Evolutionary conservation across 1,284 basidiomycete species (phyloP).

Genomic region (Puccinia horiana): DNA sequence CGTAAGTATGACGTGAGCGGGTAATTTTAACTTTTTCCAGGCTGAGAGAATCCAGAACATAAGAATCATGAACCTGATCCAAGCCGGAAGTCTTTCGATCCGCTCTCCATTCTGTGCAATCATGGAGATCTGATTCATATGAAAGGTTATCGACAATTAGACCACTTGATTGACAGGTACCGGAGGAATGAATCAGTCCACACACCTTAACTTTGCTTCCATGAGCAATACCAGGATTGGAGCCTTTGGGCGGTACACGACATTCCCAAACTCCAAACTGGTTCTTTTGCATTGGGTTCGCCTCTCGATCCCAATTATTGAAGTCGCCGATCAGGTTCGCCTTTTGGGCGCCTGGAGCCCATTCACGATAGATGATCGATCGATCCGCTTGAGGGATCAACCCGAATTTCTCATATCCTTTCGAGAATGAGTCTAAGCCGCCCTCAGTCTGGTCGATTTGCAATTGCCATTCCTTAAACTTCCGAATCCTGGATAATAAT

Average conservation of each 20-base stretch:
- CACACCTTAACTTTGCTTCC: conserved; percentile 86
- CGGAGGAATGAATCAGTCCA: background rate
- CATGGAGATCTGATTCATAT: conserved; percentile 74
- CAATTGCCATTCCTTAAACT: conserved; percentile 35
- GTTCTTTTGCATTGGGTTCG: conserved; percentile 82
- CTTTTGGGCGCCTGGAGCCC: conserved; percentile 85
- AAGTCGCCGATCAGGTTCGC: conserved; percentile 92
- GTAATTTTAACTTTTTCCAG: background rate
- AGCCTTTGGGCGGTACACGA: conserved; percentile 71
- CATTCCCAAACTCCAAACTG: conserved; percentile 93
- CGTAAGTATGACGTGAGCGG: background rate
- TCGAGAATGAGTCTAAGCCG: conserved; percentile 83
- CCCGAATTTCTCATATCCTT: conserved; percentile 83
- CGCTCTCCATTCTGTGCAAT: conserved; percentile 72
- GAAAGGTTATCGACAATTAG: background rate
- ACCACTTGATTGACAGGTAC: background rate
- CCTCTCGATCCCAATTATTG: conserved; percentile 82
- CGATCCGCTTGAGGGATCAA: conserved; percentile 72
- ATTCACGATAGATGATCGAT: conserved; percentile 83
- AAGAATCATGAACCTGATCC: conserved; percentile 67
- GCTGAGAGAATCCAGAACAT: background rate
- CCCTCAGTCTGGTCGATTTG: conserved; percentile 52
- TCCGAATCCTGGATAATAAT: conserved; percentile 26
- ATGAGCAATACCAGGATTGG: conserved; percentile 82
- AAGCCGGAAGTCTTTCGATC: conserved; percentile 86